A percentile compares a stretch with the other conserved stretches of the same genome.
phyloP scores from a whole-genome alignment of 768 basidiomycete species.

The Tulasnella sp. region DNA sequence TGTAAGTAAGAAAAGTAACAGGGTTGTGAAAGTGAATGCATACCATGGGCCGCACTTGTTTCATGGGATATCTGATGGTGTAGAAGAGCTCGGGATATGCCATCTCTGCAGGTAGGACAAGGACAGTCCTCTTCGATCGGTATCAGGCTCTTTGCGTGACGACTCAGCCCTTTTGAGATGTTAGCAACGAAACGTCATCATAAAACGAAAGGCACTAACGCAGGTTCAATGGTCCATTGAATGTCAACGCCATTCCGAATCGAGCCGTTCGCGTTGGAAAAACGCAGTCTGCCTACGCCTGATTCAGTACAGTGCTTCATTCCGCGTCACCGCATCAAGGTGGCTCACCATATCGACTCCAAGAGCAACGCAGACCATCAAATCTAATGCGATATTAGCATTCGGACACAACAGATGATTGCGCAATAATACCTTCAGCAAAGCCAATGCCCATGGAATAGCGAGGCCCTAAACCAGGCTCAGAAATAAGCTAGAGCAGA shows the following conservation, averaged over 20 bases:
- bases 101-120: constrained; percentile 67
- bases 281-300: constrained; percentile 70
- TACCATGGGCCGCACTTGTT: constrained; percentile 78
- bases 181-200: neutral
- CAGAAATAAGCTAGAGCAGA: constrained; percentile 15
- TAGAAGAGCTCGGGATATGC: constrained; percentile 58
- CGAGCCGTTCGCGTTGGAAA: constrained; percentile 87
- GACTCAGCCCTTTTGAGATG: constrained; percentile 42
- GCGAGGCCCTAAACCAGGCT: constrained; percentile 54
- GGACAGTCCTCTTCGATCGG: constrained; percentile 68
- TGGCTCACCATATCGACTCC: constrained; percentile 72
- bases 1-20: neutral
- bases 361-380: constrained; percentile 82
- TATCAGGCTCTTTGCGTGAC: constrained; percentile 52
- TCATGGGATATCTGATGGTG: constrained; percentile 67
- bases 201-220: constrained; percentile 32
- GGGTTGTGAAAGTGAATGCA: constrained; percentile 17
- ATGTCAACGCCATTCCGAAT: constrained; percentile 80
- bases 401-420: neutral
- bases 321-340: neutral
- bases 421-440: constrained; percentile 52
- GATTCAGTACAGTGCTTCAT: neutral
- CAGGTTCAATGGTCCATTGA: constrained; percentile 68
- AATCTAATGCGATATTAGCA: constrained; percentile 35
- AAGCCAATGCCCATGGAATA: constrained; percentile 92